Evolutionary conservation across 1,139 yeast genomes (phyloP).

Genomic region (Schizosaccharomyces versatilis): DNA sequence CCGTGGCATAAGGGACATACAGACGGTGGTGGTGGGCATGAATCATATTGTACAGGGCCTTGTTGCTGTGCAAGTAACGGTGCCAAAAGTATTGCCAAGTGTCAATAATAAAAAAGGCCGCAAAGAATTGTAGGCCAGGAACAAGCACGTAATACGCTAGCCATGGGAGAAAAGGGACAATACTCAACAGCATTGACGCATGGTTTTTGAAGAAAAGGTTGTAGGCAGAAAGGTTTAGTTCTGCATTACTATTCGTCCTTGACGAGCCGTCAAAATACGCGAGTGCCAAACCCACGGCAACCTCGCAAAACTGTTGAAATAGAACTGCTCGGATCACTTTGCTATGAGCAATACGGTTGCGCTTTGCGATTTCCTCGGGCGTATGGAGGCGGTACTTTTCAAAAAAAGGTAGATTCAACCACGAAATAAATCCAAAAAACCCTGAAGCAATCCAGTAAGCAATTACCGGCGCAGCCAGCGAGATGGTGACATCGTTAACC

Average conservation of each 20-base stretch:
- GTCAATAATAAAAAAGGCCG: conserved; percentile 60
- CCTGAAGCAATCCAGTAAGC: conserved; percentile 67
- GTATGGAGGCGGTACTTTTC: conserved; percentile 80
- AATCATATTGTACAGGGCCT: conserved; percentile 48
- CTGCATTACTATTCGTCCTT: neutral
- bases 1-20: conserved; percentile 90
- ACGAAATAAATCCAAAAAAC: conserved; percentile 55
- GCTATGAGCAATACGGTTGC: conserved; percentile 48
- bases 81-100: conserved; percentile 90
- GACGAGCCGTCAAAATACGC: conserved; percentile 29
- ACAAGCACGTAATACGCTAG: conserved; percentile 22
- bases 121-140: conserved; percentile 31
- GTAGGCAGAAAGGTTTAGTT: neutral
- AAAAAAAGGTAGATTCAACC: conserved; percentile 33
- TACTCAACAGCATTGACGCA: neutral
- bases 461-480: conserved; percentile 42
- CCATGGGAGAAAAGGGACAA: neutral
- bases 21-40: conserved; percentile 88
- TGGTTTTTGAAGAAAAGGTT: neutral
- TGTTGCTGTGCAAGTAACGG: conserved; percentile 67
- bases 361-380: conserved; percentile 51
- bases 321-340: conserved; percentile 66
- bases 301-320: conserved; percentile 64
- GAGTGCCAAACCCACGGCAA: conserved; percentile 39
- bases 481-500: neutral